Percentiles rank a stretch among this genome's conserved stretches.
Conservation (phyloP, 2,329 filamentous ascomycete species). For the Corinectria fuckeliana region DNA sequence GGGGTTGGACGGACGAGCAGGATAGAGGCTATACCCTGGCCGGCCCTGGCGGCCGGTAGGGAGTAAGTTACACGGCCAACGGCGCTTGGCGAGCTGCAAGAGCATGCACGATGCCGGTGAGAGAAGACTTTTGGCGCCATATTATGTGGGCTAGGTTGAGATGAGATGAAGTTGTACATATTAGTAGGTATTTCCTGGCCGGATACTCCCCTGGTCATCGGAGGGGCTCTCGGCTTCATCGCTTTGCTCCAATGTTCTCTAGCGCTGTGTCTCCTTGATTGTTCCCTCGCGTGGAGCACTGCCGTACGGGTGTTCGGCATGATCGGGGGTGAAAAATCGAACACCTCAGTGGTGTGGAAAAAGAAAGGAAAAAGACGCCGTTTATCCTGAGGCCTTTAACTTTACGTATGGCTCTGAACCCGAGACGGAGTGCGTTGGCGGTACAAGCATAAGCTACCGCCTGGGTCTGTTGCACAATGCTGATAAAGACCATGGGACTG, state of each 20-base stretch:
- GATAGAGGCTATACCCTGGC: constrained; percentile 4
- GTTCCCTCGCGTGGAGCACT: background rate
- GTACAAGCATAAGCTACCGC: background rate
- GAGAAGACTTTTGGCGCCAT: background rate
- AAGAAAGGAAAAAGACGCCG: background rate
- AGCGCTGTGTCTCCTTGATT: background rate
- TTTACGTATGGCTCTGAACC: background rate
- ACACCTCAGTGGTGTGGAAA: background rate
- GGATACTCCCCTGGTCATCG: background rate
- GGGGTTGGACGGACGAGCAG: constrained; percentile 14
- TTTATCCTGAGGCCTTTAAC: background rate
- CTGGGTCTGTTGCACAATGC: background rate
- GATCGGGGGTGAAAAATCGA: background rate
- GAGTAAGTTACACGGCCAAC: no score
- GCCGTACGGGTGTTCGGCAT: background rate
- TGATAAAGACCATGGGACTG: background rate
- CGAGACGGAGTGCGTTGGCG: background rate
- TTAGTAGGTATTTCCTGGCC: background rate
- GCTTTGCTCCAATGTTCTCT: background rate
- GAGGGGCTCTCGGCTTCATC: constrained; percentile 3
- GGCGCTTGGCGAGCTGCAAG: background rate
- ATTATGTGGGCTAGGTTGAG: background rate
- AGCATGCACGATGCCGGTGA: background rate
- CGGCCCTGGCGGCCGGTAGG: background rate
- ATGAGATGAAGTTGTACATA: background rate